Evolutionary conservation across 345 rosid genomes (phyloP).

Genomic region (Tarenaya hassleriana): DNA sequence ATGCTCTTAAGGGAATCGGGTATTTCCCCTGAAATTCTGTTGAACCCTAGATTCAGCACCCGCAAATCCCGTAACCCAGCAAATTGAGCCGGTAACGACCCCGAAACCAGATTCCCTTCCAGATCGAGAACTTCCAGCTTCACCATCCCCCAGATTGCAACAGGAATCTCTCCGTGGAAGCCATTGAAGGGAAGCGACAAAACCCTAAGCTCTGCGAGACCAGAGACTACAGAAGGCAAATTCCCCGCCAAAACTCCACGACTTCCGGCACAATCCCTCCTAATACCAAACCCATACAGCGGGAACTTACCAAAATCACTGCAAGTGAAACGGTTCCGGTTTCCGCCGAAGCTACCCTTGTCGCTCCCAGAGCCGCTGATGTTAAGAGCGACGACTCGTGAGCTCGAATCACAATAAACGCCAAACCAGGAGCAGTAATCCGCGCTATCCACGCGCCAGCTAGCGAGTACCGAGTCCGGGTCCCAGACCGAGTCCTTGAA

Average conservation of each 20-base stretch:
- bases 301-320: conserved; percentile 55
- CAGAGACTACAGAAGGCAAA: conserved; percentile 42
- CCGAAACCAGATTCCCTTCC: conserved; percentile 50
- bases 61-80: conserved; percentile 46
- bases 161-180: conserved; percentile 56
- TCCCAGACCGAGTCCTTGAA: conserved; percentile 65
- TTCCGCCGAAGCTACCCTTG: conserved; percentile 35
- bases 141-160: conserved; percentile 67
- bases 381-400: conserved; percentile 66
- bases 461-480: conserved; percentile 49
- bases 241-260: conserved; percentile 54
- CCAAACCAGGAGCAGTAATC: conserved; percentile 65
- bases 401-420: conserved; percentile 51
- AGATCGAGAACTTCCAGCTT: conserved; percentile 85
- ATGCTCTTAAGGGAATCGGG: conserved; percentile 39
- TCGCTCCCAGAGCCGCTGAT: conserved; percentile 48
- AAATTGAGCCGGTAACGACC: conserved; percentile 51
- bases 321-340: conserved; percentile 37
- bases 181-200: conserved; percentile 76
- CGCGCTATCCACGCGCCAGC: conserved; percentile 45
- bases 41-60: conserved; percentile 78
- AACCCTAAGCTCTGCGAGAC: conserved; percentile 59
- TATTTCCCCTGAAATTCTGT: conserved; percentile 54
- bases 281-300: conserved; percentile 59
- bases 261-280: conserved; percentile 49